These are phyloP conservation scores for Phalaenopsis aphrodite DNA, from an alignment of 106 monocot genomes.

Conservation along the genomic window DNA sequence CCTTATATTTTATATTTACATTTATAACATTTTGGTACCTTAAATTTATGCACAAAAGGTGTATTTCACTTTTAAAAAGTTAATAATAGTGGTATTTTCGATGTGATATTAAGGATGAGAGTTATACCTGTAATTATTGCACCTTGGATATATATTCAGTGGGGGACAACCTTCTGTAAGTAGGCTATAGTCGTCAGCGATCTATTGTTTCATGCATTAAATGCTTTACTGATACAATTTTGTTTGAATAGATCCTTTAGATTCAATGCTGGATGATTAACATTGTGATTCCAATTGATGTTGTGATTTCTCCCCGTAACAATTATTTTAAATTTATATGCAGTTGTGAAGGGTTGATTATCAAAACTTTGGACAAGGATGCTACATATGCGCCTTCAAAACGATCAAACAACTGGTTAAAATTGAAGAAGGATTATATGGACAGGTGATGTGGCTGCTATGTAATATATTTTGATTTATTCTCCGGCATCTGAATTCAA, in stretches of 20 bases:
- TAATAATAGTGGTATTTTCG: too few relatives aligned
- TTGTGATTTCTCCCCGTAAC: not conserved
- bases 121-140: not conserved
- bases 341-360: slow-evolving; percentile 98
- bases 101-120: too few relatives aligned
- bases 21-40: too few relatives aligned
- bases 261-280: not conserved
- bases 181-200: not conserved
- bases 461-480: not conserved
- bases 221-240: not conserved
- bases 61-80: too few relatives aligned
- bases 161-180: not conserved
- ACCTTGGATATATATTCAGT: not conserved
- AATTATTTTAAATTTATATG: slow-evolving; percentile 10
- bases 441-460: slow-evolving; percentile 56
- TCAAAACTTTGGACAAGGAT: slow-evolving; percentile 93
- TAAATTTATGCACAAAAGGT: too few relatives aligned
- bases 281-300: not conserved
- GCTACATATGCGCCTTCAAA: slow-evolving; percentile 98
- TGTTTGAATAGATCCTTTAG: not conserved
- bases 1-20: too few relatives aligned
- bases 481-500: slow-evolving; percentile 3
- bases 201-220: not conserved
- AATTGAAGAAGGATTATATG: slow-evolving; percentile 99
- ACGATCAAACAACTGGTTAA: slow-evolving; percentile 96